Evolutionary conservation across 1,284 basidiomycete genomes (phyloP).

Genomic region (Ustilago sp.): DNA sequence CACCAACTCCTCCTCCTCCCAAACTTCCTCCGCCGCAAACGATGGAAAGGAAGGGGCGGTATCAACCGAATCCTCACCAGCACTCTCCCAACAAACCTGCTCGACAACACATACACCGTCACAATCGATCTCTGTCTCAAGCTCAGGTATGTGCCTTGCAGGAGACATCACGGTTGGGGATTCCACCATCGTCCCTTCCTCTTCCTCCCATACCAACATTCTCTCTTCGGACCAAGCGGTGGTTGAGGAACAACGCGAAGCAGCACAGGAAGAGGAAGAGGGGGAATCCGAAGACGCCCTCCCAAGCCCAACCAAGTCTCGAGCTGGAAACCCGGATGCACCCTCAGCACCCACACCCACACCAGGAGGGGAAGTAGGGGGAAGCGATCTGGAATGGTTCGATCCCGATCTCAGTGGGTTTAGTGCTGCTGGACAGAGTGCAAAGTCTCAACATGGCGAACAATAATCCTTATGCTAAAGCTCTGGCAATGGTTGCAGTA

Average conservation of each 20-base stretch:
- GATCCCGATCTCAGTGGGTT: slow-evolving; percentile 56
- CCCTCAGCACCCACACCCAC: neutral
- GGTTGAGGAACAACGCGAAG: slow-evolving; percentile 11
- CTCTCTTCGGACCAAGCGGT: neutral
- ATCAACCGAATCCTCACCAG: slow-evolving; percentile 16
- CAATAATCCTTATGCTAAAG: neutral
- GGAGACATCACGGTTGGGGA: slow-evolving; percentile 13
- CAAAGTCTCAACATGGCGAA: slow-evolving; percentile 7
- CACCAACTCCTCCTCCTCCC: too few relatives aligned
- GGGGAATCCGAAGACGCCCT: slow-evolving; percentile 14
- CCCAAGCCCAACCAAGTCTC: neutral
- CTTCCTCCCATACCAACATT: neutral
- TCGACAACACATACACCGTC: slow-evolving; percentile 23
- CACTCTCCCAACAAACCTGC: slow-evolving; percentile 20
- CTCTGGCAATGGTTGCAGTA: too few relatives aligned
- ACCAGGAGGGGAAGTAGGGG: neutral
- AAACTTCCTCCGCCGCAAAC: too few relatives aligned
- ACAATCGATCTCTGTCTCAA: slow-evolving; percentile 23
- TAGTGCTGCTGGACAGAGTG: slow-evolving; percentile 30
- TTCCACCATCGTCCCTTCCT: slow-evolving; percentile 9
- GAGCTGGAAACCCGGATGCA: neutral
- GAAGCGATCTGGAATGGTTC: slow-evolving; percentile 50
- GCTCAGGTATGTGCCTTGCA: slow-evolving; percentile 2
- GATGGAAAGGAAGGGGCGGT: too few relatives aligned
- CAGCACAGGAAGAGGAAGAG: slow-evolving; percentile 13